These are phyloP conservation scores for Scheffersomyces insectosa DNA, from an alignment of 1,139 yeast genomes.

Conservation along the genomic window DNA sequence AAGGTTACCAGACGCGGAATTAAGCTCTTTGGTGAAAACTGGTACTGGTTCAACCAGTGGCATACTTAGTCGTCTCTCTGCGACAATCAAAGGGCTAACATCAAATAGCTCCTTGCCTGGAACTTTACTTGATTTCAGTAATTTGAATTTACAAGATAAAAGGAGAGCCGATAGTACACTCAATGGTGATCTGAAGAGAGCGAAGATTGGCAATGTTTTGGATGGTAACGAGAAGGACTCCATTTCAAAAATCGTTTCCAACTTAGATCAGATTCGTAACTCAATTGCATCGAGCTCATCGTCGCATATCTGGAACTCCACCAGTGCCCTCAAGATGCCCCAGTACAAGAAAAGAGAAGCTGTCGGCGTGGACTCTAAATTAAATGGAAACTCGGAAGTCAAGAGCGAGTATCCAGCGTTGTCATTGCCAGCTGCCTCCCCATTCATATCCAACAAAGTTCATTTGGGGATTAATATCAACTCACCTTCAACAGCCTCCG, in stretches of 20 bases:
- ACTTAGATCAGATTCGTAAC: slow-evolving; percentile 15
- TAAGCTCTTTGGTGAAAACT: slow-evolving; percentile 9
- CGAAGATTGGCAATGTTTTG: slow-evolving; percentile 2
- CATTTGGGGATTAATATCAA: slow-evolving; percentile 14
- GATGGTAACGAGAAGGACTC: slow-evolving; percentile 10
- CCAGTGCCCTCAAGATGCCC: slow-evolving; percentile 36
- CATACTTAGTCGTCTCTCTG: slow-evolving; percentile 9
- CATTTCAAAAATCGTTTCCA: slow-evolving; percentile 12
- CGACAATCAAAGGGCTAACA: slow-evolving; percentile 9
- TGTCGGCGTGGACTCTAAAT: slow-evolving; percentile 1
- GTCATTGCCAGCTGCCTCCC: slow-evolving; percentile 28
- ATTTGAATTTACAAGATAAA: slow-evolving; percentile 8
- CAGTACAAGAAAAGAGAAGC: slow-evolving; percentile 37
- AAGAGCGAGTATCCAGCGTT: slow-evolving; percentile 18
- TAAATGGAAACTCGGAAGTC: slow-evolving; percentile 3
- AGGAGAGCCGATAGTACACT: slow-evolving; percentile 9
- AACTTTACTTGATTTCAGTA: slow-evolving; percentile 9
- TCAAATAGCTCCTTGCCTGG: slow-evolving; percentile 3
- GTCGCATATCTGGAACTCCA: slow-evolving; percentile 17
- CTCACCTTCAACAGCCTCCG: slow-evolving; percentile 14
- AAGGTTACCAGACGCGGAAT: slow-evolving; percentile 15
- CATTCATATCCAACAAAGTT: slow-evolving; percentile 37
- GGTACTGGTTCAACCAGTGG: slow-evolving; percentile 2
- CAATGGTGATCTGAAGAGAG: slow-evolving; percentile 9
- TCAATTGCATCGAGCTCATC: slow-evolving; percentile 12